A percentile compares a stretch with the other conserved stretches of the same genome.
Conservation (phyloP, 1,139 yeast genomes). For the Yamadazyma triangularis region DNA sequence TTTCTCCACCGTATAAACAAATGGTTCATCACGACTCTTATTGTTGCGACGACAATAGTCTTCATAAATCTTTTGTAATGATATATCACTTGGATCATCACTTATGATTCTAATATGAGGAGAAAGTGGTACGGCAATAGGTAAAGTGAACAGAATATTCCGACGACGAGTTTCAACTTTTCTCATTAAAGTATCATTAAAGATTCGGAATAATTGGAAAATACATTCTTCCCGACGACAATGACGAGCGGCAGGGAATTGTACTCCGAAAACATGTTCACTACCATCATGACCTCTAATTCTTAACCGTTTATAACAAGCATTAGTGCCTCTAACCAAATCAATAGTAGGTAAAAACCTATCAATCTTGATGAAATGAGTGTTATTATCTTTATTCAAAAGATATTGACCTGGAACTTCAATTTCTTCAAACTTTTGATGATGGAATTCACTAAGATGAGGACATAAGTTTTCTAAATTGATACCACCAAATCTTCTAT, state of each 20-base stretch:
- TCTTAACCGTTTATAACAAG: constrained; percentile 86
- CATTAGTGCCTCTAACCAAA: constrained; percentile 83
- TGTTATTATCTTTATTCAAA: constrained; percentile 74
- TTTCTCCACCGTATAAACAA: constrained; percentile 81
- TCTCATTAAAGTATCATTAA: constrained; percentile 74
- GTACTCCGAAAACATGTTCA: constrained; percentile 89
- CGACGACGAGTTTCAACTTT: constrained; percentile 88
- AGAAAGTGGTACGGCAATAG: constrained; percentile 88
- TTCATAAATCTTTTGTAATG: constrained; percentile 86
- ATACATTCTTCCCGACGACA: constrained; percentile 95
- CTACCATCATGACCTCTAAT: constrained; percentile 95
- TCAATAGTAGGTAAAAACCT: constrained; percentile 88
- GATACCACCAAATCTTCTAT: constrained; percentile 70
- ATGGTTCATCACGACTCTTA: constrained; percentile 83
- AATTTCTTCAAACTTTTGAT: constrained; percentile 95
- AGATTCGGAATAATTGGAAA: constrained; percentile 83
- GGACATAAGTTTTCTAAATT: constrained; percentile 91
- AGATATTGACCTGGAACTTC: constrained; percentile 97
- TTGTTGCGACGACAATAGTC: constrained; percentile 73
- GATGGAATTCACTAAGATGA: constrained; percentile 94
- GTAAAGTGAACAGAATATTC: constrained; percentile 79
- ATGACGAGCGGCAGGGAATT: constrained; percentile 96
- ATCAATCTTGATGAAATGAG: constrained; percentile 88
- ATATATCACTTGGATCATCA: constrained; percentile 72
- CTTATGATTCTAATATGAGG: constrained; percentile 92